Conservation (phyloP, 768 basidiomycete species). For the Crucibulum laeve region DNA sequence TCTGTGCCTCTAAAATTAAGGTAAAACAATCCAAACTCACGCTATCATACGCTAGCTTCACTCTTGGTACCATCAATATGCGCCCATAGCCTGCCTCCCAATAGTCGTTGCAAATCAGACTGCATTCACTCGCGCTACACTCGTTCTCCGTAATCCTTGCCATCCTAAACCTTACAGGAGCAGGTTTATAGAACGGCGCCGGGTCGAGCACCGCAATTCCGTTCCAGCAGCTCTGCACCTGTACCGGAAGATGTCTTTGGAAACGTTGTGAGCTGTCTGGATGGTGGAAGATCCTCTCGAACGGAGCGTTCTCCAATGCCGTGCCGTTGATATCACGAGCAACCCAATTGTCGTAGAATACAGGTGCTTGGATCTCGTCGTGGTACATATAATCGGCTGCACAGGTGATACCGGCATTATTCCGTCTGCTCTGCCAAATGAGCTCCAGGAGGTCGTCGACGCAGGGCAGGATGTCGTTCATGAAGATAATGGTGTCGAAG, state of each 20-base stretch:
- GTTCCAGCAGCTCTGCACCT: conserved; percentile 99
- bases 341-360: conserved; percentile 99
- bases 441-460: conserved; percentile 97
- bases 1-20: too few species aligned
- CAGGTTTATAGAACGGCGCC: conserved; percentile 88
- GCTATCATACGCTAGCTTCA: conserved; percentile 93
- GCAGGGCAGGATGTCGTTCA: conserved; percentile 99
- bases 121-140: conserved; percentile 94
- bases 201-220: conserved; percentile 95
- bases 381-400: conserved; percentile 99
- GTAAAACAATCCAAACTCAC: too few species aligned
- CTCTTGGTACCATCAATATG: conserved; percentile 96
- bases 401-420: conserved; percentile 98
- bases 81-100: conserved; percentile 95
- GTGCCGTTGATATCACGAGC: conserved; percentile 98
- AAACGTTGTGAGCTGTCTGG: conserved; percentile 71
- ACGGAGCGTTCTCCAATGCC: conserved; percentile 95
- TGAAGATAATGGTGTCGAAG: conserved; percentile 96
- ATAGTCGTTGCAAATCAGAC: conserved; percentile 97
- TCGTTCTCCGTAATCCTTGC: conserved; percentile 83
- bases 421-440: conserved; percentile 88
- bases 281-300: conserved; percentile 92
- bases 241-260: conserved; percentile 88
- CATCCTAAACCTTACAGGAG: conserved; percentile 95
- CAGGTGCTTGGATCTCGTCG: conserved; percentile 87